Percentiles rank a stretch among this genome's conserved stretches.
These are phyloP conservation scores for Cardamine occulta DNA, from an alignment of 345 rosid species.

Conservation along the genomic window DNA sequence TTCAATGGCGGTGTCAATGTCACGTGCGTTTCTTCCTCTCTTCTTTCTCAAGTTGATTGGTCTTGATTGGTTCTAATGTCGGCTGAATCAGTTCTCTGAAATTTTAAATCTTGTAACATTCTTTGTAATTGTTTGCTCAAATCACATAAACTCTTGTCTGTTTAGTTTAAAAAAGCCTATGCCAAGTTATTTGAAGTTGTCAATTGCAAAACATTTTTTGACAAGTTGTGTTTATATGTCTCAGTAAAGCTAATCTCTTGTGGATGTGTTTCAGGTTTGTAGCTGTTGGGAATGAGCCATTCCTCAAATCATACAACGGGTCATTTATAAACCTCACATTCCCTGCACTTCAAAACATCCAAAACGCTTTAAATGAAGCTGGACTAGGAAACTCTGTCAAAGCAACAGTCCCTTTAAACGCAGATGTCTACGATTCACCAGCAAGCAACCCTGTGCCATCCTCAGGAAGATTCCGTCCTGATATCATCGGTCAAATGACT, in stretches of 20 bases:
- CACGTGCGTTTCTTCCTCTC: constrained; percentile 55
- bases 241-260: constrained; percentile 14
- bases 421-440: constrained; percentile 81
- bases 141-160: background rate
- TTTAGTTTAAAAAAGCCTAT: background rate
- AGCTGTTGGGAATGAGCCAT: constrained; percentile 89
- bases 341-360: constrained; percentile 88
- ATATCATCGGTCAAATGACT: constrained; percentile 63
- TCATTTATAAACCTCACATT: constrained; percentile 63
- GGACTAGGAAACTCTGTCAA: constrained; percentile 68
- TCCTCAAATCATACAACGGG: constrained; percentile 68
- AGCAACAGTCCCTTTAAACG: constrained; percentile 84
- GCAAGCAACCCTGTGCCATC: constrained; percentile 64
- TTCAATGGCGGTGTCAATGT: constrained; percentile 75
- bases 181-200: background rate
- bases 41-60: background rate
- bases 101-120: background rate
- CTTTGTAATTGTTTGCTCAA: background rate
- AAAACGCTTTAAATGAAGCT: constrained; percentile 83
- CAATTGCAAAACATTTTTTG: background rate
- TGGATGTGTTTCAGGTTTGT: constrained; percentile 56
- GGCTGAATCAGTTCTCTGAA: background rate
- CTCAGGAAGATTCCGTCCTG: constrained; percentile 71
- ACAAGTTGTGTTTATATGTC: constrained; percentile 1
- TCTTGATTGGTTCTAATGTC: background rate